Evolutionary conservation across 495 filamentous ascomycete species (phyloP), one percentile per base, ranked within the genome.

Genomic region (Tuber umbilicatum): DNA sequence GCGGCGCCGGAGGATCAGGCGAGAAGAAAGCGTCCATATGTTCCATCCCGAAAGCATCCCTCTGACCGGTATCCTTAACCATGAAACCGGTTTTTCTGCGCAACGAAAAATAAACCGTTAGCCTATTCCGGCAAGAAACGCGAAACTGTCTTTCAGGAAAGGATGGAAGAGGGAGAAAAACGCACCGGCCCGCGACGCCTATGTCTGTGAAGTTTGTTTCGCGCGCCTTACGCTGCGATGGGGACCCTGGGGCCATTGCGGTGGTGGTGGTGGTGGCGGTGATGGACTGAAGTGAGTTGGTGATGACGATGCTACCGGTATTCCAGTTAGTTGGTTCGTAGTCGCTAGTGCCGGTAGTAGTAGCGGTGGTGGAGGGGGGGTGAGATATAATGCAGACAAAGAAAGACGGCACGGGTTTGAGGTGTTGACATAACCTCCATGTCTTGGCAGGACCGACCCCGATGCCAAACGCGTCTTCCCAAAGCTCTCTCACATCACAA

Each of bases 1-100:
- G 70, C 76, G 71, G 69, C 55, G 73, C 87, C 89, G 41, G 94
- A 94, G 55, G 55, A 17, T 64, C 55, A 17, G 94, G 97, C 5
- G 94, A 97, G 84, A 97, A 98, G 77, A 97, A 89, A 70, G 87
- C 87, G 38, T 93, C 91, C 72, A 97, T 87, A 45, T 90, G 89
- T 83, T 98, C 93, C 84, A 99, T 88, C 83, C 96, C 95, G 87
- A 97, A 85, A 82, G 94, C 95, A 84, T 98, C 93, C 84, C 93
- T 90, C 71, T 91, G 84, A 60, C 92, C 92, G 72, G 86, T 88
- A 84, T 97, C 93, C 81, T 89, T 87, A 40, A 99, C 83, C 1
- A 89, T 91, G 42, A 96, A 86, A 37, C 95, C 95, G 14, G 95
- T 99, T 87, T 94, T 89, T 37, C 81, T 82, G 70, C 37, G 16